Base-by-base conservation (phyloP, 2,329 filamentous ascomycete genomes). In the Akanthomyces lecanii region DNA sequence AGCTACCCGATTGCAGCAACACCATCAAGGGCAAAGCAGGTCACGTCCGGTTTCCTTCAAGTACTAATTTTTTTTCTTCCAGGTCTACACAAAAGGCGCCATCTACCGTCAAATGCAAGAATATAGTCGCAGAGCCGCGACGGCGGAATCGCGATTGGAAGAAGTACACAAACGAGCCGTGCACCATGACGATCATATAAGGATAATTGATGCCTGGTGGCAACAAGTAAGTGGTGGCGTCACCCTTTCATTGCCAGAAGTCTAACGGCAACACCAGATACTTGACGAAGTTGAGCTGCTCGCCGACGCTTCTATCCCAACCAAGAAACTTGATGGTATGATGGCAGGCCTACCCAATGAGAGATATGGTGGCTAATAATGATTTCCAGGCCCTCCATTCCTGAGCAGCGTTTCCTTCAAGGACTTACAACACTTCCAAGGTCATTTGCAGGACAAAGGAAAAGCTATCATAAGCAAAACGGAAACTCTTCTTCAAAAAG, bases 51-150 rank as follows among this genome's bases (percentile, higher is more conserved):
- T 8, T 25, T 12, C 25, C 6, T 23, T 14, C 0, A 3, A 25
- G 52, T 59, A 25, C 63, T 64, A 62, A 66, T 67, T 66, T 69
- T 72, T 66, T 72, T 60, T 11, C 11, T 64, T 65, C 65, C 68
- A 77, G 75, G 67, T 72, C 61, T 77, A 77, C 65, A 77, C 75
- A 65, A 99, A 98, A 79, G 95, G 97, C 80, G 95, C 95, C 67
- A 97, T 99, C 74, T 89, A 91, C 71, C 91, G 96, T 64, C 94
- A 97, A 78, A 97, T 99, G 92, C 91, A 92, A 73, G 95, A 98
- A 77, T 97, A 96, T 77, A 97, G 96, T 78, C 88, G 95, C 69
- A 92, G 96, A 74, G 93, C 92, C 74, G 82, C 84, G 63, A 90
- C 89, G 47, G 80, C 96, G 66, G 93, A 98, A 78, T 82, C 86